phyloP scores from a whole-genome alignment of 306 rosid species.

The Fragaria iinumae region DNA sequence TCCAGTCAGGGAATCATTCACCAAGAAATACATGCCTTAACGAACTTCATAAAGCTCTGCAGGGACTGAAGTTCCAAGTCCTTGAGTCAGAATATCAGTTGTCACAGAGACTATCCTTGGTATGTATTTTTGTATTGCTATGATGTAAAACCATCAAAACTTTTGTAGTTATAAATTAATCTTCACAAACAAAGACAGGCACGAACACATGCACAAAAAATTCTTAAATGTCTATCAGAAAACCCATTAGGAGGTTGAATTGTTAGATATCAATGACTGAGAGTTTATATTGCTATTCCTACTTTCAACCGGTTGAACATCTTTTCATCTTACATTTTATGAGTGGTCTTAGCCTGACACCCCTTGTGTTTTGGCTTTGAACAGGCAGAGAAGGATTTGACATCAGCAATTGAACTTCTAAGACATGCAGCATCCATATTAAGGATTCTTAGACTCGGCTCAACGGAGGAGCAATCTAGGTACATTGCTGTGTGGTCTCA shows the following conservation, averaged over 20 bases:
- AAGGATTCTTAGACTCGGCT: constrained; percentile 60
- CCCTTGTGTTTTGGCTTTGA: constrained; percentile 30
- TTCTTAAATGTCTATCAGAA: neutral
- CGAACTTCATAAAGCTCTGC: constrained; percentile 57
- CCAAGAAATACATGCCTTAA: constrained; percentile 33
- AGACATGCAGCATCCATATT: constrained; percentile 54
- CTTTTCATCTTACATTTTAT: neutral
- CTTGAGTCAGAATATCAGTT: constrained; percentile 69
- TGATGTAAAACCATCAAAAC: neutral
- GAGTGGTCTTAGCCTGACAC: constrained; percentile 27
- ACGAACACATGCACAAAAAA: neutral
- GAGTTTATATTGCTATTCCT: neutral
- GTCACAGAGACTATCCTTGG: constrained; percentile 57
- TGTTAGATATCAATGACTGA: neutral
- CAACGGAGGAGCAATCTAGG: constrained; percentile 60
- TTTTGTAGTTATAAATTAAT: constrained; percentile 7
- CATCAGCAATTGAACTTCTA: constrained; percentile 67
- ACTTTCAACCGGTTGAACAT: neutral
- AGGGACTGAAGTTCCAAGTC: constrained; percentile 59
- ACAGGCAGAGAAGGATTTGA: constrained; percentile 72
- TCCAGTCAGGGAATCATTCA: constrained; percentile 48
- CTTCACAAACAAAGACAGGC: neutral
- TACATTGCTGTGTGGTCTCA: constrained; percentile 68
- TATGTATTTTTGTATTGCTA: constrained; percentile 34
- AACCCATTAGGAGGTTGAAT: neutral